These are phyloP conservation scores for Anthracocystis walkeri DNA, from an alignment of 1,284 basidiomycete genomes.

Conservation along the genomic window DNA sequence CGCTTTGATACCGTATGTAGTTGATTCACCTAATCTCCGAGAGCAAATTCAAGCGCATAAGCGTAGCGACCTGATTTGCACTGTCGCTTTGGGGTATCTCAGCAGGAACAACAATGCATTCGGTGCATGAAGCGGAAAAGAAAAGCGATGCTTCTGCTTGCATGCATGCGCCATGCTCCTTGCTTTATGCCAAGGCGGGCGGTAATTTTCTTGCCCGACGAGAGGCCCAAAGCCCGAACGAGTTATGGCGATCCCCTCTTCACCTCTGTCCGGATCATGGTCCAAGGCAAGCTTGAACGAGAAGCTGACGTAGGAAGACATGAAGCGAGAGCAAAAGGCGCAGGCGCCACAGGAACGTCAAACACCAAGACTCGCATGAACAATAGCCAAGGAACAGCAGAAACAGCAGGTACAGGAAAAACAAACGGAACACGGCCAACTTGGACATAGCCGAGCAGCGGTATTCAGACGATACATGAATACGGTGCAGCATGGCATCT, in stretches of 20 bases:
- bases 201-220: too few relatives aligned
- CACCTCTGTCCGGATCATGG: too few relatives aligned
- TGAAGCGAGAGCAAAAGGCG: neutral
- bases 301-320: neutral
- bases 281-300: neutral
- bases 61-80: too few relatives aligned
- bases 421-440: neutral
- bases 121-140: neutral
- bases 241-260: too few relatives aligned
- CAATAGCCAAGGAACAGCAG: neutral
- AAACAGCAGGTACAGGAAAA: neutral
- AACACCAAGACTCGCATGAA: neutral
- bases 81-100: too few relatives aligned
- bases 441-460: neutral
- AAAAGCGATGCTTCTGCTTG: neutral
- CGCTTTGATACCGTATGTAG: too few relatives aligned
- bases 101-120: neutral
- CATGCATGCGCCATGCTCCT: neutral
- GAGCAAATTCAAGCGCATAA: too few relatives aligned
- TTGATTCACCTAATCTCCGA: too few relatives aligned
- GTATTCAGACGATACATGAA: neutral
- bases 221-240: too few relatives aligned
- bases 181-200: neutral
- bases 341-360: conserved; percentile 5
- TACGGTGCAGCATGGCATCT: too few relatives aligned